Base-by-base conservation (phyloP, 2,329 filamentous ascomycete species). In the Ascocoryne sarcoides region DNA sequence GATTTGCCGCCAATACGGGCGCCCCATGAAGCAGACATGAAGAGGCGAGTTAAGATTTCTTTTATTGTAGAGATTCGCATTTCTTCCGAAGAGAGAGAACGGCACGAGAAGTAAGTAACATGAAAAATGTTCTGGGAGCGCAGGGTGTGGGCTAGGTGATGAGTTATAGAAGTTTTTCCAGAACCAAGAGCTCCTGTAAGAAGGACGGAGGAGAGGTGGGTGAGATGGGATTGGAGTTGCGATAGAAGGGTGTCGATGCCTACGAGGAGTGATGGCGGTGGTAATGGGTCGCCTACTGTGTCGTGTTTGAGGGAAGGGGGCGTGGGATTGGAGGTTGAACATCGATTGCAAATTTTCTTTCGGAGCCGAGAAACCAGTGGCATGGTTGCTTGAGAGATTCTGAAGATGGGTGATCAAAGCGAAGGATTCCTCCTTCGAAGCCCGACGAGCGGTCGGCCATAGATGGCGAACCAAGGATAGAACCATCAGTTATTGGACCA, bases 11-110 rank as follows among this genome's bases (percentile, higher is more conserved):
- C 89, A 1, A 92, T 71, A 44, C 90, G 75, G 26, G 90, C 86
- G 28, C 86, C 88, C 92, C 92, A 98, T 31, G 84, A 82, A 3
- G 92, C 92, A 15, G 78, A 75, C 69, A 92, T 87, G 59, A 98
- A 96, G 2, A 94, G 64, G 12, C 87, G 76, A 37, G 76, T 81
- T 4, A 98, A 65, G 0, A 79, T 92, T 56, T 96, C 90, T 57
- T 94, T 95, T 63, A 98, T 86, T 0, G 84, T 86, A 2, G 87
- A 84, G 10, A 95, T 78, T 43, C 90, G 76, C 29, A 82, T 93
- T 60, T 98, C 92, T 45, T 96, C 89, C 1, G 84, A 95, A 19
- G 95, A 82, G 3, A 95, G 70, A 46, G 84, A 89, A 19, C 84
- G 77, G 54, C 90, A 96, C 0, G 87, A 76, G 49, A 94, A 88